These are phyloP conservation scores for Hypoxylon fuscum DNA, from an alignment of 495 filamentous ascomycete genomes.

Conservation along the genomic window DNA sequence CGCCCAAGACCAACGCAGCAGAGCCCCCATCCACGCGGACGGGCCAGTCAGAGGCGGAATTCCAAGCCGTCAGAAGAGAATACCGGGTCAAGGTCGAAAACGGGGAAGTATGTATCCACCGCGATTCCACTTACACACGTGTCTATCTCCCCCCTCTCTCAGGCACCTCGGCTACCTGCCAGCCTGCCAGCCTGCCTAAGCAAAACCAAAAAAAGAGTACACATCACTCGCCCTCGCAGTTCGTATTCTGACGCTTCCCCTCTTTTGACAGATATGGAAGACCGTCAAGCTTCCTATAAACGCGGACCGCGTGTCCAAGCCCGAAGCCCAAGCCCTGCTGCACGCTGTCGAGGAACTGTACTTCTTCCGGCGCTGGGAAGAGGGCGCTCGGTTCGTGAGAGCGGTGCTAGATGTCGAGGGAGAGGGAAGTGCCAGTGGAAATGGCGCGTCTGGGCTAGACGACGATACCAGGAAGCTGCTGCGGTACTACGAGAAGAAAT, in stretches of 20 bases:
- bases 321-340: slow-evolving; percentile 56
- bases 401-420: slow-evolving; percentile 40
- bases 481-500: slow-evolving; percentile 48
- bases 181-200: too few species aligned
- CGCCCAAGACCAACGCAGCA: slow-evolving; percentile 16
- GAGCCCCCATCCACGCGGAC: slow-evolving; percentile 45
- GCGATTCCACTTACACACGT: not conserved
- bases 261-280: slow-evolving; percentile 49
- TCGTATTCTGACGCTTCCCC: not conserved
- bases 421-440: not conserved
- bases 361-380: slow-evolving; percentile 58
- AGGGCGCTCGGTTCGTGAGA: slow-evolving; percentile 50
- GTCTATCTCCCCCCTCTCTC: too few species aligned
- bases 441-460: slow-evolving; percentile 38
- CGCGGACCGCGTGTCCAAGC: slow-evolving; percentile 43
- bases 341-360: slow-evolving; percentile 67
- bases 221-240: too few species aligned
- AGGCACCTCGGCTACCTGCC: too few species aligned
- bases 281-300: slow-evolving; percentile 51
- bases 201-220: too few species aligned
- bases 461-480: slow-evolving; percentile 47
- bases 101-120: slow-evolving; percentile 48
- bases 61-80: slow-evolving; percentile 46
- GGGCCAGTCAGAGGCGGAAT: slow-evolving; percentile 55
- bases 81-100: slow-evolving; percentile 57